These are phyloP conservation scores for Torulaspora globosa DNA, from an alignment of 1,139 yeast genomes.

Conservation along the genomic window DNA sequence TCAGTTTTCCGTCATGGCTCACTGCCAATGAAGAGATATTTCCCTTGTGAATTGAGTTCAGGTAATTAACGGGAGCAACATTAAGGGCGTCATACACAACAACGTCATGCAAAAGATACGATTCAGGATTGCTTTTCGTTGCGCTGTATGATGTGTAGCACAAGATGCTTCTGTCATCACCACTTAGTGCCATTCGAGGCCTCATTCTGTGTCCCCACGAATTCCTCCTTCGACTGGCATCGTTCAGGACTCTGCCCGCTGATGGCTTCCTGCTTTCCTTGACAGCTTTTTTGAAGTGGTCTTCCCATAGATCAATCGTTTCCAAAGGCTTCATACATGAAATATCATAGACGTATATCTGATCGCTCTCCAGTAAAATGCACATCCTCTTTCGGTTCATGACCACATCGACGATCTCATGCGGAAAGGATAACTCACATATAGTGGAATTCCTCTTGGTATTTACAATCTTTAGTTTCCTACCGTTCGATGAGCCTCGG, in stretches of 20 bases:
- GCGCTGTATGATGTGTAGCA: conserved; percentile 30
- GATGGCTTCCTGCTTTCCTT: conserved; percentile 4
- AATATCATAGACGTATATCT: conserved; percentile 66
- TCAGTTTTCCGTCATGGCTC: conserved; percentile 48
- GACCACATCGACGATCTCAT: conserved; percentile 54
- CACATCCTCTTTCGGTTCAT: conserved; percentile 64
- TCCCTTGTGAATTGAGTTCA: conserved; percentile 40
- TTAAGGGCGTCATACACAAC: conserved; percentile 57
- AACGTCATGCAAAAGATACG: conserved; percentile 27
- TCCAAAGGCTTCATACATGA: conserved; percentile 66
- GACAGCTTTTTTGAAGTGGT: conserved; percentile 16
- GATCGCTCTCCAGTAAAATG: conserved; percentile 56
- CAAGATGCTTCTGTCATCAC: conserved; percentile 33
- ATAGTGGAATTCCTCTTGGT: conserved; percentile 47
- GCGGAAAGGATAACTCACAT: conserved; percentile 60
- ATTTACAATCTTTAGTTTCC: conserved; percentile 55
- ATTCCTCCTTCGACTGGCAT: conserved; percentile 10
- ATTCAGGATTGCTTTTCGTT: conserved; percentile 22
- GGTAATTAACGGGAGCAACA: conserved; percentile 51
- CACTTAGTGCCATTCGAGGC: conserved; percentile 29
- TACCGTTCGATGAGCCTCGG: conserved; percentile 44
- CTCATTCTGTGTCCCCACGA: conserved; percentile 15
- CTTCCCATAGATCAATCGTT: conserved; percentile 45
- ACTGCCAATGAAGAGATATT: conserved; percentile 29
- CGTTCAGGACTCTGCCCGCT: conserved; percentile 2